These are phyloP conservation scores for Porcisia hertigi DNA, from an alignment of 208 protist genomes.

Conservation along the genomic window DNA sequence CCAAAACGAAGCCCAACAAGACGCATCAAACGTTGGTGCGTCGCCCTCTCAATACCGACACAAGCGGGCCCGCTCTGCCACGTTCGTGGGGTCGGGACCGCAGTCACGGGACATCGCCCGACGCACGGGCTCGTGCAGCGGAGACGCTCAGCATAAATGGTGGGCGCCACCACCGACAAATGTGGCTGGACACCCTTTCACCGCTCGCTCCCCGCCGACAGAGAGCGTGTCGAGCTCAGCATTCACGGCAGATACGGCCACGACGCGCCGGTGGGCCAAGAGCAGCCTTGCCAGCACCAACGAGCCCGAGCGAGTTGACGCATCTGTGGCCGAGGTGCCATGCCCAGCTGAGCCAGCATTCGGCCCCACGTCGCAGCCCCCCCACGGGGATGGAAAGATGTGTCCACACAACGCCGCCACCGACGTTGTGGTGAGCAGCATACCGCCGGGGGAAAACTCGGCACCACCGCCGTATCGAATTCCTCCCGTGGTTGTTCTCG, in stretches of 20 bases:
- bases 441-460: background rate
- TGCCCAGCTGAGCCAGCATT: background rate
- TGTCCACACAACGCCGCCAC: background rate
- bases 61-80: conserved; percentile 3
- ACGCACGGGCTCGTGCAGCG: too few relatives aligned
- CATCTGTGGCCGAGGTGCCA: background rate
- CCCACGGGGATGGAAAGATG: background rate
- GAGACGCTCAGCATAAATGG: background rate
- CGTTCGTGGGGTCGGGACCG: background rate
- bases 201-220: background rate
- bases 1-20: background rate
- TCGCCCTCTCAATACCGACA: background rate
- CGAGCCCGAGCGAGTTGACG: background rate
- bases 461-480: background rate
- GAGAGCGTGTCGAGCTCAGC: conserved; percentile 15
- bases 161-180: background rate
- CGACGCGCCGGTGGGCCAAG: background rate
- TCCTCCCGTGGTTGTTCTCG: background rate
- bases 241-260: conserved; percentile 8
- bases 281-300: background rate
- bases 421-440: background rate
- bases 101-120: background rate
- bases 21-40: background rate
- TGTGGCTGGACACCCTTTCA: background rate
- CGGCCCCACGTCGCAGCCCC: background rate